phyloP scores from a whole-genome alignment of 257 asterid species.

The Solanum etuberosum region DNA sequence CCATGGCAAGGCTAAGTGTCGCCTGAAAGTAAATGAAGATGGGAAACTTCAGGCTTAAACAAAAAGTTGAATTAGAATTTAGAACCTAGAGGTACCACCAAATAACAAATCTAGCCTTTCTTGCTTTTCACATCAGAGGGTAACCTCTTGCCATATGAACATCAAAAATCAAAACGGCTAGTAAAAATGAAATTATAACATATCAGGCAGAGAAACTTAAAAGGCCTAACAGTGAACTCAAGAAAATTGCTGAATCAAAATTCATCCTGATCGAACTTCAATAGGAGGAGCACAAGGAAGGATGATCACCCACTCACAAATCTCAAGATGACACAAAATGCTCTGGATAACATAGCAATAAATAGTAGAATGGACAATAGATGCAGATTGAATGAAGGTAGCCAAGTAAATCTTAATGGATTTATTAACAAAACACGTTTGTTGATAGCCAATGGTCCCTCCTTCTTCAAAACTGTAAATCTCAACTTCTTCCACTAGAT shows the following conservation, averaged over 20 bases:
- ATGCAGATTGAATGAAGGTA: not conserved
- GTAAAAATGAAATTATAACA: not conserved
- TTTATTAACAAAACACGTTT: not conserved
- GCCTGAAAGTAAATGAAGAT: constrained; percentile 42
- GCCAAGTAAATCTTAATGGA: not conserved
- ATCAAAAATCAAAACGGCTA: not conserved
- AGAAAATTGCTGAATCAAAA: not conserved
- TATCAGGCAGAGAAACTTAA: not conserved
- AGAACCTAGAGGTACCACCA: not conserved
- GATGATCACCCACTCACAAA: not conserved
- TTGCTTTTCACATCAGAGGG: not conserved
- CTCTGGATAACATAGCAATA: not conserved
- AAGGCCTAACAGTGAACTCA: not conserved
- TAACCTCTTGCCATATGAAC: not conserved
- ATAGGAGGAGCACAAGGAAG: not conserved
- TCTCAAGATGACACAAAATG: not conserved
- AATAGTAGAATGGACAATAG: not conserved
- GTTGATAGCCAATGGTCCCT: not conserved
- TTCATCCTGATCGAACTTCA: not conserved
- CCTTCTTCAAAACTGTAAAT: not conserved
- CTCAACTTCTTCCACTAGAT: not conserved
- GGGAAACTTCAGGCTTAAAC: not conserved
- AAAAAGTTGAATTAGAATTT: not conserved
- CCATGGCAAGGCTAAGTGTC: constrained; percentile 89
- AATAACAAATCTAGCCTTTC: not conserved